phyloP scores from a whole-genome alignment of 2,329 filamentous ascomycete species.

The Xylariaceae sp. region DNA sequence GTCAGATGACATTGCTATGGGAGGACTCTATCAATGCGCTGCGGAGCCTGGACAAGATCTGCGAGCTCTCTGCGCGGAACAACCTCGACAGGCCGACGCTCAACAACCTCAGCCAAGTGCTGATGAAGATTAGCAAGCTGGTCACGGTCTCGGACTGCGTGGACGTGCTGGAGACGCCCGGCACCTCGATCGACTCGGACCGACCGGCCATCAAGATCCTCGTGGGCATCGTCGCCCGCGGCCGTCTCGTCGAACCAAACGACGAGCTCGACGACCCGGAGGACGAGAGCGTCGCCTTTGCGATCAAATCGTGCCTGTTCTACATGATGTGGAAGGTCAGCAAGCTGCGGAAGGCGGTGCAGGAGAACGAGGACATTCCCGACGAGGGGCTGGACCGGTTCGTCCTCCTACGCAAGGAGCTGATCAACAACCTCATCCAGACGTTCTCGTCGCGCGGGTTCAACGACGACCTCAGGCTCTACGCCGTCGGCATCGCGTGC shows the following conservation, averaged over 20 bases:
- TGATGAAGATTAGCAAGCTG: conserved; percentile 76
- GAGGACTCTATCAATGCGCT: conserved; percentile 74
- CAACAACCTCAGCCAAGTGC: conserved; percentile 64
- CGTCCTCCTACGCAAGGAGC: conserved; percentile 49
- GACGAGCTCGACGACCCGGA: conserved; percentile 71
- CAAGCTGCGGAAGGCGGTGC: conserved; percentile 49
- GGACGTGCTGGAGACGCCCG: conserved; percentile 63
- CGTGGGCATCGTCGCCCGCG: conserved; percentile 66
- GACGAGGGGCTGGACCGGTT: conserved; percentile 56
- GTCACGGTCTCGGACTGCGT: conserved; percentile 74
- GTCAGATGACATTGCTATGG: conserved; percentile 77
- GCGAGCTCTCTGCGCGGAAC: conserved; percentile 65
- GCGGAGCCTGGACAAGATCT: conserved; percentile 62
- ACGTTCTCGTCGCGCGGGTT: conserved; percentile 62
- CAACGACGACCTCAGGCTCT: conserved; percentile 72
- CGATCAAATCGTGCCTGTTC: conserved; percentile 71
- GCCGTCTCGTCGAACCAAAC: conserved; percentile 61
- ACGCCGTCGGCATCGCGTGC: conserved; percentile 69
- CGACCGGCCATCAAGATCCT: conserved; percentile 62
- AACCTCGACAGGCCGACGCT: conserved; percentile 62
- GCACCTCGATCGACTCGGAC: conserved; percentile 42
- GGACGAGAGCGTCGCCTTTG: conserved; percentile 69
- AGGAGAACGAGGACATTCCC: conserved; percentile 49
- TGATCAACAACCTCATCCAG: conserved; percentile 59
- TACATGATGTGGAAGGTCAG: conserved; percentile 95